Evolutionary conservation across 495 filamentous ascomycete genomes (phyloP).

Genomic region (Neurospora sp.): DNA sequence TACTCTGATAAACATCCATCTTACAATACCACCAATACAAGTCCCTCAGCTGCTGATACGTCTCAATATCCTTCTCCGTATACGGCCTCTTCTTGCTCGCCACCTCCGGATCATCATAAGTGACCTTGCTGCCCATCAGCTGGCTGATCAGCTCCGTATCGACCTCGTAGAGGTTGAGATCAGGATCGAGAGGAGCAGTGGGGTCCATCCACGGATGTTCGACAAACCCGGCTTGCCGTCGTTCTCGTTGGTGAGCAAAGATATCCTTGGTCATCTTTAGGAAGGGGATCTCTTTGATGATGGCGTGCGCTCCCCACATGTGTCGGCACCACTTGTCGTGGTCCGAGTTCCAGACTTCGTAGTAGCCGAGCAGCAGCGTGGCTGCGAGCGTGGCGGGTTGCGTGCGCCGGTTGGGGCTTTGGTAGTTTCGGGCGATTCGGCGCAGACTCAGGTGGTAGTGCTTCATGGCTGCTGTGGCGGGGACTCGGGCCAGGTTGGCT

Average conservation of each 20-base stretch:
- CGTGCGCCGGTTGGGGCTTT: slow-evolving; percentile 57
- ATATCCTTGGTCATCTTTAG: slow-evolving; percentile 55
- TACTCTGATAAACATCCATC: slow-evolving; percentile 84
- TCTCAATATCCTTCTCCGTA: slow-evolving; percentile 63
- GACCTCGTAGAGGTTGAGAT: slow-evolving; percentile 17
- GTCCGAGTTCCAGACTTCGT: slow-evolving; percentile 90
- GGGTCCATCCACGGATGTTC: slow-evolving; percentile 17
- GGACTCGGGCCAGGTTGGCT: slow-evolving; percentile 62
- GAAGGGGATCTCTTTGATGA: slow-evolving; percentile 77
- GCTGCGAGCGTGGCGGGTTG: slow-evolving; percentile 79
- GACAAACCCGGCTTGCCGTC: slow-evolving; percentile 6
- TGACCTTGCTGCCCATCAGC: slow-evolving; percentile 27
- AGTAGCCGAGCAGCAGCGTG: slow-evolving; percentile 79
- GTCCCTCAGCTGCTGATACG: slow-evolving; percentile 71
- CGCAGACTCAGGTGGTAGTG: slow-evolving; percentile 86
- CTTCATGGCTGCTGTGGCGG: slow-evolving; percentile 70
- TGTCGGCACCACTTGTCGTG: slow-evolving; percentile 95
- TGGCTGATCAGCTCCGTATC: slow-evolving; percentile 27
- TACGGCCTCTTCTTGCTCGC: slow-evolving; percentile 23
- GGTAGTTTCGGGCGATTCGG: slow-evolving; percentile 63
- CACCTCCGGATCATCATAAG: slow-evolving; percentile 20
- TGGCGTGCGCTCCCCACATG: slow-evolving; percentile 69
- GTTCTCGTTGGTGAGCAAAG: slow-evolving; percentile 45
- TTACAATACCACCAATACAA: slow-evolving; percentile 96
- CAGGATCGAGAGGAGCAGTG: slow-evolving; percentile 2